Conservation (phyloP, 768 basidiomycete species). For the Baorangia bicolor region DNA sequence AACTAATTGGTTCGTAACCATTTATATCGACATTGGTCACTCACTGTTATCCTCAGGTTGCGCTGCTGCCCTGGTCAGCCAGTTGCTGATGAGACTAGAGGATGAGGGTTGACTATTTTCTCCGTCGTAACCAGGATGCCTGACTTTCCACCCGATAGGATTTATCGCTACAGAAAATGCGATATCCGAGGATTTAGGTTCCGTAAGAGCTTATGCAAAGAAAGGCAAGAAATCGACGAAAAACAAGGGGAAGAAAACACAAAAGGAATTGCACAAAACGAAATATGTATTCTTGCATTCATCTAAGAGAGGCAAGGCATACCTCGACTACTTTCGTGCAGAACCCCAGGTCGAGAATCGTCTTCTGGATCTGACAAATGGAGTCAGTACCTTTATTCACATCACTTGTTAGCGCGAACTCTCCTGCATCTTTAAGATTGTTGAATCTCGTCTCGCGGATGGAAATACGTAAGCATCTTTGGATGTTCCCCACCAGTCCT, state of each 20-base stretch:
- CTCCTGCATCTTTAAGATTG: constrained; percentile 6
- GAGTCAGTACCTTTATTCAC: constrained; percentile 40
- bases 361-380: constrained; percentile 57
- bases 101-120: constrained; percentile 52
- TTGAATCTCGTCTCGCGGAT: constrained; percentile 8
- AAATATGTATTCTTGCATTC: constrained; percentile 57
- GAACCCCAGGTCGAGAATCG: constrained; percentile 56
- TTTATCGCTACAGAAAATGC: constrained; percentile 56
- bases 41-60: constrained; percentile 42
- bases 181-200: constrained; percentile 49
- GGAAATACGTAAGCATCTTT: constrained; percentile 12
- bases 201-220: constrained; percentile 36
- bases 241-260: constrained; percentile 41
- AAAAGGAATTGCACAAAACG: constrained; percentile 54
- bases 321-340: constrained; percentile 70
- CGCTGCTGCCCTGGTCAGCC: constrained; percentile 52
- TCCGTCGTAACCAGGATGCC: neutral
- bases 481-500: neutral
- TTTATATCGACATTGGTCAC: neutral
- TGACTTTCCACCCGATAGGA: constrained; percentile 38
- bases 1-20: constrained; percentile 51
- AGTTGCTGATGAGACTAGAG: constrained; percentile 68
- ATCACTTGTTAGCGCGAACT: neutral
- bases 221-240: constrained; percentile 44
- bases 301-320: constrained; percentile 44